Base-by-base conservation (phyloP, 768 basidiomycete species). In the Arthromyces matolae region DNA sequence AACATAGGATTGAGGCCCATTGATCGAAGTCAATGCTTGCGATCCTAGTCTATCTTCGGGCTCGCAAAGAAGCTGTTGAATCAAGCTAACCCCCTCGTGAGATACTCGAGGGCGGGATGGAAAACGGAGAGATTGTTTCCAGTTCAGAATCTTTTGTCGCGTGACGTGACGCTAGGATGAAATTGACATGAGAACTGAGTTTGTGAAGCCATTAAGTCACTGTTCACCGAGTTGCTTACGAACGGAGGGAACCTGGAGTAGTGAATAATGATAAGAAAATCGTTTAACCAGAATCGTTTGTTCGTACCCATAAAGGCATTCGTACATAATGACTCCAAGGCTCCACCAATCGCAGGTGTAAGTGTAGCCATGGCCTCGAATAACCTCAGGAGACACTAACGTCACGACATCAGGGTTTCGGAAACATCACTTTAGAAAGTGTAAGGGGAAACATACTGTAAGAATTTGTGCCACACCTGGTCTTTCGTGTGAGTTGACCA, bases 281-380 rank as follows among this genome's bases (percentile, higher is more conserved):
- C 50, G n/a, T 47, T 18, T 43, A 24, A 22, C 49, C 45, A 54
- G 40, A 45, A 22, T 45, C 37, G 33, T 37, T 45, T 37, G 41
- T 37, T 28, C 83, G 54, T 64, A 90, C 87, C 89, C 90, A 60
- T 93, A 94, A 64, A 96, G 73, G 64, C 90, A 93, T 66, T 97
- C 93, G 60, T 86, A 97, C 84, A 93, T 89, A 64, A 99, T 97
- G 45, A 96, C 88, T 10, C 93, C 94, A 37, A 97, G 78, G 69
- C 89, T 92, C 95, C 95, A 99, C 93, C 93, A 98, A 63, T 98
- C 95, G 63, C 93, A 95, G 28, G 86, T 89, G 68, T 89, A 94
- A 31, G 86, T 83, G 67, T 98, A 97, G 20, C 93, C 94, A 61
- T 90, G 87, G 18, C 89, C 88, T 57, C 89, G 81, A 61, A 93